These are phyloP conservation scores for Beauveria sp. DNA, from an alignment of 2,329 filamentous ascomycete genomes.

Conservation along the genomic window DNA sequence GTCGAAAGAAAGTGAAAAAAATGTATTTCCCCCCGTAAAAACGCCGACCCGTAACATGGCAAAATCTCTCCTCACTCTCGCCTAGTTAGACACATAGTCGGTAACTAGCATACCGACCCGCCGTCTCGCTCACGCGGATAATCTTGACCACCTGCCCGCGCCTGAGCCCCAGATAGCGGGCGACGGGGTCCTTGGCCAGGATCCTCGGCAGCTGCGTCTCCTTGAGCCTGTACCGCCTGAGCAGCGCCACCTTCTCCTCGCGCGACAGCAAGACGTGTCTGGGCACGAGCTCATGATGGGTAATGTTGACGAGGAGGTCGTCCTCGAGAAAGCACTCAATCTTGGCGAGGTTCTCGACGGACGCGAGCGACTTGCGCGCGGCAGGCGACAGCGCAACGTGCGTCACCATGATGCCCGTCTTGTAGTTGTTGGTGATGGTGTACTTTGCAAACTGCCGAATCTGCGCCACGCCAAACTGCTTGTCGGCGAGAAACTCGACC, in stretches of 20 bases:
- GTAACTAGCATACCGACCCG: conserved; percentile 94
- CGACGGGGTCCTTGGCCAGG: conserved; percentile 83
- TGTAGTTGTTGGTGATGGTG: conserved; percentile 71
- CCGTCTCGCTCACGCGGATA: conserved; percentile 89
- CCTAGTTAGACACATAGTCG: conserved; percentile 52
- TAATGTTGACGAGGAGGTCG: conserved; percentile 96
- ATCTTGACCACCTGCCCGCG: conserved; percentile 97
- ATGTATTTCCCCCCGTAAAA: conserved; percentile 1
- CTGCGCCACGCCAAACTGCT: conserved; percentile 80
- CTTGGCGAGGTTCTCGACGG: conserved; percentile 65
- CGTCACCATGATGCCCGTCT: conserved; percentile 86
- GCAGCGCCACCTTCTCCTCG: conserved; percentile 79
- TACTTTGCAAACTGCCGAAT: conserved; percentile 84
- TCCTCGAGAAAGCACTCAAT: conserved; percentile 96
- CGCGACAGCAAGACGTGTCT: conserved; percentile 84
- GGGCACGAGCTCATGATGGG: conserved; percentile 91
- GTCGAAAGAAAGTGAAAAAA: neutral
- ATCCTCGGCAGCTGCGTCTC: conserved; percentile 95
- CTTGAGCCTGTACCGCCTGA: conserved; percentile 89
- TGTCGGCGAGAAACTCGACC: conserved; percentile 82
- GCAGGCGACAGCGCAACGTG: conserved; percentile 75
- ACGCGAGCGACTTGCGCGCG: conserved; percentile 77
- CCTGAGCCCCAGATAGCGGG: conserved; percentile 82
- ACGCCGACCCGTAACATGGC: conserved; percentile 10
- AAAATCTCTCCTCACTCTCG: conserved; percentile 13